A percentile compares a stretch with the other conserved stretches of the same genome.
Conservation (phyloP, 805 yeast species). For the Teunomyces barrocoloradensis region DNA sequence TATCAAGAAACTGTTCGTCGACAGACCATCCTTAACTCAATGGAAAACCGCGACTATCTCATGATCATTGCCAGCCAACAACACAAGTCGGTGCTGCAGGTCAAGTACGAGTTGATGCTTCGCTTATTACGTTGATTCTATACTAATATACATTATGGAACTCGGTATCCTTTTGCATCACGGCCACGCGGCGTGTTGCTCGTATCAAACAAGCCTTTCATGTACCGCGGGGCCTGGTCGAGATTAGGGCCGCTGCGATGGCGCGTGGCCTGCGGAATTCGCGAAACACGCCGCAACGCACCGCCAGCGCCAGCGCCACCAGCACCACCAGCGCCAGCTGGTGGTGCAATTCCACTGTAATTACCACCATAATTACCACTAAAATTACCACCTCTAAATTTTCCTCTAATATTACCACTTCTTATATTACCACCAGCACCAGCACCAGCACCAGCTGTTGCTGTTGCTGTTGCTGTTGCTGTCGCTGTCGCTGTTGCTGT, state of each 20-base stretch:
- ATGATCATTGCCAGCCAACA: conserved; percentile 40
- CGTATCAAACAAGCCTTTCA: conserved; percentile 36
- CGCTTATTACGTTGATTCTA: conserved; percentile 17
- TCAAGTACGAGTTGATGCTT: conserved; percentile 37
- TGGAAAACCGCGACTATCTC: conserved; percentile 39
- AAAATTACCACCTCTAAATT: no score
- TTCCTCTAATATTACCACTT: no score
- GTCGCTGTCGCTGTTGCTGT: no score
- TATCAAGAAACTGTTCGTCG: conserved; percentile 11
- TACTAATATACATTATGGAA: conserved; percentile 5
- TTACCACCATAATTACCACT: no score
- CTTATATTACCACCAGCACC: no score
- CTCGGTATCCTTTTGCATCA: conserved; percentile 3
- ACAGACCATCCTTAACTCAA: conserved; percentile 36
- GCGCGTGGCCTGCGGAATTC: conserved; percentile 20
- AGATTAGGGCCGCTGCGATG: conserved; percentile 31
- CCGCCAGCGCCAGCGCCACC: background rate
- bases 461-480: no score
- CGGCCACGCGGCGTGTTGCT: conserved; percentile 6
- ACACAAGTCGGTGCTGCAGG: conserved; percentile 42
- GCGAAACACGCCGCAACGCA: conserved; percentile 9
- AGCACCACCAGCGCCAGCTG: background rate
- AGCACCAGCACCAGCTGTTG: no score
- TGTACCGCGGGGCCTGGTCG: conserved; percentile 43
- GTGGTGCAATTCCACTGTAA: no score